Conservation (phyloP, 495 filamentous ascomycete genomes). For the Penicillium robsamsonii region DNA sequence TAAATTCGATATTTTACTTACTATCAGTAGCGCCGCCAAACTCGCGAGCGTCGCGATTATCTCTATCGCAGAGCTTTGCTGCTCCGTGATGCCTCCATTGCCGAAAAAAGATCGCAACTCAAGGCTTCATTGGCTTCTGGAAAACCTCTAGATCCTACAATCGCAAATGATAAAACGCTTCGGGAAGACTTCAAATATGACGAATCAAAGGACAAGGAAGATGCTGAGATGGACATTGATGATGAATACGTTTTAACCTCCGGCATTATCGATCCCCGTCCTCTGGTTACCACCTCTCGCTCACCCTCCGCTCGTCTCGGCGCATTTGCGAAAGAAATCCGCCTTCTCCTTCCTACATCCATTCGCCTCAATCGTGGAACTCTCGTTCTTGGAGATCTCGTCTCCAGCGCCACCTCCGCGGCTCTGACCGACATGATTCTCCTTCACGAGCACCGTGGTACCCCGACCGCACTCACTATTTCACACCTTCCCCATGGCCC, state of each 20-base stretch:
- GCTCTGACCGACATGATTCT: conserved; percentile 82
- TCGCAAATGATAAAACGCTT: conserved; percentile 84
- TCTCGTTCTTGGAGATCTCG: conserved; percentile 79
- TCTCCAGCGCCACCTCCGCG: conserved; percentile 72
- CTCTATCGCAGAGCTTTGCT: conserved; percentile 80
- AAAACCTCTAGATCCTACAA: conserved; percentile 80
- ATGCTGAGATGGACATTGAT: conserved; percentile 68
- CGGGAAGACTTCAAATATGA: conserved; percentile 93
- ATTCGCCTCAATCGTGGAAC: conserved; percentile 93
- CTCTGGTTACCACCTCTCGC: conserved; percentile 89
- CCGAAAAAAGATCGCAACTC: conserved; percentile 83
- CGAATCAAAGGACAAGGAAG: conserved; percentile 58
- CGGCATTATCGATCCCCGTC: conserved; percentile 79
- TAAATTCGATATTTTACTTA: conserved; percentile 13
- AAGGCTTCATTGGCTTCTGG: conserved; percentile 79
- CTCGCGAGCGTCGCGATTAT: conserved; percentile 87
- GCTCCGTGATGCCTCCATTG: conserved; percentile 87
- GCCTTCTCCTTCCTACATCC: conserved; percentile 82
- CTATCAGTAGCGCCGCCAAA: conserved; percentile 59
- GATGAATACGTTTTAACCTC: conserved; percentile 90
- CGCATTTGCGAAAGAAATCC: conserved; percentile 93
- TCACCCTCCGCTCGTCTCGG: conserved; percentile 80
- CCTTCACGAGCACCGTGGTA: conserved; percentile 91
- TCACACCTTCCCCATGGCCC: conserved; percentile 92
- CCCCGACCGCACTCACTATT: conserved; percentile 85